A percentile compares a stretch with the other conserved stretches of the same genome.
Evolutionary conservation across 1,139 yeast species (phyloP).

Genomic region (Wickerhamiella pararugosa): DNA sequence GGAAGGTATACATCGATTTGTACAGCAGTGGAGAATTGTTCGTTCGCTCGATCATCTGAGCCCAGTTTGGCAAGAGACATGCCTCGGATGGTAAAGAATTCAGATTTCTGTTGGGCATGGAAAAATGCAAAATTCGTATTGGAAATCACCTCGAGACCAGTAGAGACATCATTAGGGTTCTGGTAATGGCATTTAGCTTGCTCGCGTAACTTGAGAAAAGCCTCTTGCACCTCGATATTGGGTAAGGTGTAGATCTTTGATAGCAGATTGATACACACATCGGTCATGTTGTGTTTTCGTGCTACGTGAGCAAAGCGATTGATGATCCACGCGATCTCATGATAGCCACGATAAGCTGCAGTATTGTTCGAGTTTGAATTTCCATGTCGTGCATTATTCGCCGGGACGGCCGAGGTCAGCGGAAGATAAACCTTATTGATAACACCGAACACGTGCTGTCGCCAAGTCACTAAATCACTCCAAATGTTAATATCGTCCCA

Average conservation of each 20-base stretch:
- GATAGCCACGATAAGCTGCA: constrained; percentile 93
- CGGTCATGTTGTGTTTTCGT: constrained; percentile 90
- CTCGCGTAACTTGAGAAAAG: constrained; percentile 84
- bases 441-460: constrained; percentile 97
- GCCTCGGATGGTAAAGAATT: constrained; percentile 91
- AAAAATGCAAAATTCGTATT: constrained; percentile 91
- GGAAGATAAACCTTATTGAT: constrained; percentile 92
- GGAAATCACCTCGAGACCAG: constrained; percentile 92
- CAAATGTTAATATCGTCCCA: constrained; percentile 98
- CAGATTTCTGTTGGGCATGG: constrained; percentile 96
- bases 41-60: constrained; percentile 89
- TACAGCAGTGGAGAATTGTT: constrained; percentile 94
- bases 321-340: constrained; percentile 98
- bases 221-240: constrained; percentile 95
- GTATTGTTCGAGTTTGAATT: constrained; percentile 42
- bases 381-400: constrained; percentile 35
- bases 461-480: constrained; percentile 97
- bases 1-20: constrained; percentile 88
- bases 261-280: constrained; percentile 84
- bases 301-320: constrained; percentile 98
- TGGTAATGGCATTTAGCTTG: constrained; percentile 97
- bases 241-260: constrained; percentile 92
- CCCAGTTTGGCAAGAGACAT: constrained; percentile 88
- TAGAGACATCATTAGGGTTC: constrained; percentile 70
- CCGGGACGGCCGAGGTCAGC: constrained; percentile 66